Conservation (phyloP, 2,329 filamentous ascomycete genomes). For the Blastomyces silverae region DNA sequence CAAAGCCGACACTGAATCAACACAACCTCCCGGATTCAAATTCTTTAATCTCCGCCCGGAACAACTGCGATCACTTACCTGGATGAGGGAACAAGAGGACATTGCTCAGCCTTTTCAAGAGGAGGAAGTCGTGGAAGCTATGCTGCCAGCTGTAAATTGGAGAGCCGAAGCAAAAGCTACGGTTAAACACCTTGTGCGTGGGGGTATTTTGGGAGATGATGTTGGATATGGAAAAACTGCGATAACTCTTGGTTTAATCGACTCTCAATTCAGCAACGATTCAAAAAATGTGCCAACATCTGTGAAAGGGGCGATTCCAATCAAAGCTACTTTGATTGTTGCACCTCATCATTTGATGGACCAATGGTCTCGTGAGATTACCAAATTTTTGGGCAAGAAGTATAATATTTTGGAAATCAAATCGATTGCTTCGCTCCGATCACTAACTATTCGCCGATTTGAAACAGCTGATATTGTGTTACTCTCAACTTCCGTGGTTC, state of each 20-base stretch:
- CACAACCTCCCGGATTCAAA: conserved; percentile 35
- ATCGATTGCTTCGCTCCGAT: conserved; percentile 35
- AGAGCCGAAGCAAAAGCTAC: conserved; percentile 48
- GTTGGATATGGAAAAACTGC: conserved; percentile 64
- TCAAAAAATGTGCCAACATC: conserved; percentile 13
- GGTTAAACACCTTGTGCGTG: conserved; percentile 39
- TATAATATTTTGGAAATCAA: conserved; percentile 45
- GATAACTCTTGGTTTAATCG: conserved; percentile 52
- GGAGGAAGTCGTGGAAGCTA: conserved; percentile 52
- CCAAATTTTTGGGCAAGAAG: conserved; percentile 42
- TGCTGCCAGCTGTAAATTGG: conserved; percentile 49
- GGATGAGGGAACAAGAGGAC: conserved; percentile 55
- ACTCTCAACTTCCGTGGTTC: conserved; percentile 47
- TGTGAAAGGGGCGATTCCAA: conserved; percentile 33
- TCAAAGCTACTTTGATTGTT: conserved; percentile 55
- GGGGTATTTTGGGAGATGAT: conserved; percentile 58
- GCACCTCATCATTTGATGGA: conserved; percentile 49
- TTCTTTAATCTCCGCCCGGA: conserved; percentile 42
- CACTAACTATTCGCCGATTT: conserved; percentile 42
- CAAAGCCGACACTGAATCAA: conserved; percentile 28
- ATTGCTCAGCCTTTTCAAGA: conserved; percentile 41
- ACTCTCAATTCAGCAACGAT: conserved; percentile 37
- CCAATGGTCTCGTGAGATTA: conserved; percentile 55
- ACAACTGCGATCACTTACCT: conserved; percentile 51
- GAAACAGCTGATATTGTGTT: conserved; percentile 50